Conservation (phyloP, 169 alveolate species). For the Hammondia hammondi region DNA sequence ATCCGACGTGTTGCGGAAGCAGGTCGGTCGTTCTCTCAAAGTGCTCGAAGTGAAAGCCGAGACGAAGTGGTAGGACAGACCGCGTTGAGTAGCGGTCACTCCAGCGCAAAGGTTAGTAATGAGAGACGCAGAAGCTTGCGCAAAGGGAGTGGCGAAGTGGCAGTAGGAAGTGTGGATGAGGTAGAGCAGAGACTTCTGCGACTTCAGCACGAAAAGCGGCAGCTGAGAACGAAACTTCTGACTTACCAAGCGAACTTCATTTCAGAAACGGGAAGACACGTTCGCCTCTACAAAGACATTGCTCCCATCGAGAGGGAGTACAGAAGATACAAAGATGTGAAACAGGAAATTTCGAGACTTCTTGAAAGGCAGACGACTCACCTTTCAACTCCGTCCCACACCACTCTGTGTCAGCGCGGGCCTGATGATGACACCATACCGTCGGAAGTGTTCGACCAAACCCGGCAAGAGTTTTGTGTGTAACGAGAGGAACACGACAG, state of each 20-base stretch:
- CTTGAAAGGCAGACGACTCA: not conserved
- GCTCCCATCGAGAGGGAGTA: conserved; percentile 64
- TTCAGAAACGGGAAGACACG: conserved; percentile 55
- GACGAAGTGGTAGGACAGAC: too few species aligned
- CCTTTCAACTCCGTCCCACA: not conserved
- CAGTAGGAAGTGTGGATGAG: not conserved
- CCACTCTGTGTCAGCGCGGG: not conserved
- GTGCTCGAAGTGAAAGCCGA: not conserved
- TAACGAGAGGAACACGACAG: not conserved
- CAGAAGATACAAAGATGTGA: conserved; percentile 53
- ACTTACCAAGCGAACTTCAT: conserved; percentile 52
- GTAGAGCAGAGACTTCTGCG: conserved; percentile 48
- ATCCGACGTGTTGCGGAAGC: not conserved
- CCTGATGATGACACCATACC: conserved; percentile 1
- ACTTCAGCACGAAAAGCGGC: conserved; percentile 61
- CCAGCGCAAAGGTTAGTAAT: too few species aligned
- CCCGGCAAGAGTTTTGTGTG: not conserved
- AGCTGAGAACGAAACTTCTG: conserved; percentile 51
- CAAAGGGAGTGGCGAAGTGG: not conserved
- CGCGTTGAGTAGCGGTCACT: too few species aligned
- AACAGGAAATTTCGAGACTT: conserved; percentile 43
- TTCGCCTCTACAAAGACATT: conserved; percentile 61
- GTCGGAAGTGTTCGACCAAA: not conserved
- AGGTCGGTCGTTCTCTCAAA: not conserved
- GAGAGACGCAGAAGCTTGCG: not conserved